Evolutionary conservation across 2,329 filamentous ascomycete species (phyloP), one percentile per base, ranked within the genome.

Genomic region (Emergomyces africanus): DNA sequence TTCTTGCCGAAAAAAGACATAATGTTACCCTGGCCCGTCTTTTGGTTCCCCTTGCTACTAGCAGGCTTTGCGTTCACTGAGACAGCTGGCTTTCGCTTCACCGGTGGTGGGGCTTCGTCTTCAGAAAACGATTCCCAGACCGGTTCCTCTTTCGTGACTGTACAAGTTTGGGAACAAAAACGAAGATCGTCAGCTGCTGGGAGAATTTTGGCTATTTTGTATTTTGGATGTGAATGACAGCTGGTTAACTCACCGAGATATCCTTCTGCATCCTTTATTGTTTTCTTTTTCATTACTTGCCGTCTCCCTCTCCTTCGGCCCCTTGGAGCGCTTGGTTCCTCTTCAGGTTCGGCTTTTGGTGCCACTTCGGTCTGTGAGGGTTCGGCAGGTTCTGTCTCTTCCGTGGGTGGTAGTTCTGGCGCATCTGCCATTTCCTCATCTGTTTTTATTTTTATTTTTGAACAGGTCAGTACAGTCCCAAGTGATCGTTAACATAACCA

Each of bases 81-180:
- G 51, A 69, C 64, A 8, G 71, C 69, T 5, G 75, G 71, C 25
- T 76, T 75, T 60, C 79, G 76, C 14, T 79, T 78, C 25, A 75
- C 71, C 6, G 77, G 73, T 1, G 75, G 76, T 57, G 70, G 70
- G 25, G 85, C 82, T 64, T 96, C 90, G 63, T 95, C 90, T 70
- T 96, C 91, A 0, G 90, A 95, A 75, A 95, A 96, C 0, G 88
- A 92, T 71, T 96, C 91, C 91, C 91, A 96, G 0, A 81, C 86
- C 0, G 82, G 75, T 68, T 95, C 90, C 72, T 95, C 88, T 64
- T 86, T 87, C 1, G 90, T 96, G 37, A 96, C 91, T 94, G 66
- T 44, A 62, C 14, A 20, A 46, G 28, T 49, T 59, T 41, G 18
- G 12, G 9, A 41, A 54, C 15, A 25, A 15, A 15, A 25, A 14